Conservation (phyloP, 2,329 filamentous ascomycete genomes). For the Shiraia sp. region DNA sequence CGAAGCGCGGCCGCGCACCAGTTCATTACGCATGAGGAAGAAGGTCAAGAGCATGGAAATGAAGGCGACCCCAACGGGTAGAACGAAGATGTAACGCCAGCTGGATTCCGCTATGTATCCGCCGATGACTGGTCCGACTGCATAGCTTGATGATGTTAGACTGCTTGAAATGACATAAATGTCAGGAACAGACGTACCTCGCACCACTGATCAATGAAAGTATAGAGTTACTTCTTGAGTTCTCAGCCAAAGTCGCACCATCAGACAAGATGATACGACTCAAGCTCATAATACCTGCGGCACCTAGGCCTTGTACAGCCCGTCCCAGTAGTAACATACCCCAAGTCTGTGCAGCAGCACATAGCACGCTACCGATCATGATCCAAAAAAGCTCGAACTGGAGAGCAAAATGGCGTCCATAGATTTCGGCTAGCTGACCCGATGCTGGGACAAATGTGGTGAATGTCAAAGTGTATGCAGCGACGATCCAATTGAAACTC, state of each 20-base stretch:
- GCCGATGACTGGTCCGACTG: constrained; percentile 65
- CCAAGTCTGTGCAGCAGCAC: constrained; percentile 62
- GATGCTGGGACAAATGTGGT: constrained; percentile 70
- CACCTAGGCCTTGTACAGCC: constrained; percentile 64
- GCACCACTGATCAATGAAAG: constrained; percentile 66
- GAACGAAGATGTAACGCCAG: constrained; percentile 71
- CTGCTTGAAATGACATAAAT: neutral
- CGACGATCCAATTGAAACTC: constrained; percentile 64
- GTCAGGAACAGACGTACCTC: constrained; percentile 28
- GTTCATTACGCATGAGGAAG: constrained; percentile 61
- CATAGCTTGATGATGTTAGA: constrained; percentile 49
- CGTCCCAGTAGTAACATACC: constrained; percentile 65
- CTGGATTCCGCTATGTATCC: constrained; percentile 58
- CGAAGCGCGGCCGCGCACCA: constrained; percentile 57
- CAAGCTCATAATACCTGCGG: constrained; percentile 64
- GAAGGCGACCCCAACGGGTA: constrained; percentile 46
- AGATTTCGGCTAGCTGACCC: constrained; percentile 67
- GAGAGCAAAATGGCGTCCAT: constrained; percentile 63
- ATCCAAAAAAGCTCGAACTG: constrained; percentile 58
- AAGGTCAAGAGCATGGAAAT: constrained; percentile 59
- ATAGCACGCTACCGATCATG: constrained; percentile 64
- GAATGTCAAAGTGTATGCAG: constrained; percentile 68
- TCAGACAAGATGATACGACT: constrained; percentile 68
- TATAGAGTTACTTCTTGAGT: constrained; percentile 67
- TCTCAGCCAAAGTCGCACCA: constrained; percentile 70